These are phyloP conservation scores for Hordeum marinum DNA, from an alignment of 176 grass and related monocot genomes.

Conservation along the genomic window DNA sequence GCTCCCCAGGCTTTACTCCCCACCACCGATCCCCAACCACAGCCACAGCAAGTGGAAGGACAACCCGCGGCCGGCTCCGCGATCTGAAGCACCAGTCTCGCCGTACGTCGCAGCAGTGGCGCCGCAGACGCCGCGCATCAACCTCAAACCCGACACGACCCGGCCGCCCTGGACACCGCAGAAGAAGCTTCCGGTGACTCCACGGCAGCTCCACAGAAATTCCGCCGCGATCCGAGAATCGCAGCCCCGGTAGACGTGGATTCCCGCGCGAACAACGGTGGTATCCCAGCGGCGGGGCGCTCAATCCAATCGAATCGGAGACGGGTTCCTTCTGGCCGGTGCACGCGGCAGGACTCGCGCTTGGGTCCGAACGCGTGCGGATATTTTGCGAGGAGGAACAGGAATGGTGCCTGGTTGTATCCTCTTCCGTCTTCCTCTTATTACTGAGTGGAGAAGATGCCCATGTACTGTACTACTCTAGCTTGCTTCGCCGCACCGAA, in stretches of 20 bases:
- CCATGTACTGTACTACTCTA: not conserved
- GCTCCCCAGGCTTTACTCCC: slow-evolving; percentile 25
- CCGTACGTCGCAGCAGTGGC: not conserved
- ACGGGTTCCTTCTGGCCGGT: not conserved
- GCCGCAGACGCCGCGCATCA: slow-evolving; percentile 30
- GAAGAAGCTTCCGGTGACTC: slow-evolving; percentile 15
- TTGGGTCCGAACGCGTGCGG: not conserved
- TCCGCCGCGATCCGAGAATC: not conserved
- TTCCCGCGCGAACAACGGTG: not conserved
- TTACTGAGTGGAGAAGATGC: too few species aligned
- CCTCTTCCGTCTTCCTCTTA: too few species aligned
- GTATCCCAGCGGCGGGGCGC: not conserved
- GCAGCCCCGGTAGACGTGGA: not conserved
- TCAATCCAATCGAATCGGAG: not conserved
- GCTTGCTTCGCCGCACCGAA: not conserved
- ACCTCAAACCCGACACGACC: not conserved
- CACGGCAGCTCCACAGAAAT: not conserved
- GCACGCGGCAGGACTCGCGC: not conserved
- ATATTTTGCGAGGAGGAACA: not conserved
- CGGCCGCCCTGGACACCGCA: not conserved
- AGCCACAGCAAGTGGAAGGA: slow-evolving; percentile 32
- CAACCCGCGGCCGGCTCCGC: not conserved
- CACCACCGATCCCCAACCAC: slow-evolving; percentile 50
- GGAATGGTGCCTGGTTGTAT: not conserved
- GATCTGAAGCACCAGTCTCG: not conserved